Evolutionary conservation across 2,329 filamentous ascomycete species (phyloP).

Genomic region (Magnaporthales sp.): DNA sequence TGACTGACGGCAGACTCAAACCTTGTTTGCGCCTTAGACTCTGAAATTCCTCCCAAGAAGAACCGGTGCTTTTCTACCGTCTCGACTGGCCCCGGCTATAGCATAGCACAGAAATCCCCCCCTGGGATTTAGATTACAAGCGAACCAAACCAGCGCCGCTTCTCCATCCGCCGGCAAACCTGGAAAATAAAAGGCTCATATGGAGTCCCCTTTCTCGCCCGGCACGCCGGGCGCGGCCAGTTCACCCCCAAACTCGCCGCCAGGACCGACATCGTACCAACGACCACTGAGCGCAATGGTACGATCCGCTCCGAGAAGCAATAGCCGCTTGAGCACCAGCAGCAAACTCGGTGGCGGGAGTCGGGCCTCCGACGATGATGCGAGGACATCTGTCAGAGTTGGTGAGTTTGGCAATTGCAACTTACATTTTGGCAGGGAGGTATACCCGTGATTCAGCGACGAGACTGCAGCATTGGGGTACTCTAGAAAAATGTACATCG

Average conservation of each 20-base stretch:
- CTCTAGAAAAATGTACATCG: neutral
- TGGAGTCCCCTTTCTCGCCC: slow-evolving; percentile 13
- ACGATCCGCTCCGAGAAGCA: slow-evolving; percentile 63
- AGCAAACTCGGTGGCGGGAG: slow-evolving; percentile 70
- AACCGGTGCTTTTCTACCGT: neutral
- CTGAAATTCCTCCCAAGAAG: neutral
- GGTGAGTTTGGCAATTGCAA: slow-evolving; percentile 52
- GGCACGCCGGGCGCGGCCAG: slow-evolving; percentile 43
- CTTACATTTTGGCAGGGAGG: neutral
- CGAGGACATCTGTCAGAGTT: slow-evolving; percentile 89
- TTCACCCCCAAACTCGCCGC: slow-evolving; percentile 60
- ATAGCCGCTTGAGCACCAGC: slow-evolving; percentile 76
- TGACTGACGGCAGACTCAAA: neutral
- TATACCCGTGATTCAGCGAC: neutral
- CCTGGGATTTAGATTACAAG: neutral
- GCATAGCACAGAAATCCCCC: neutral
- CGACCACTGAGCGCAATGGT: slow-evolving; percentile 78
- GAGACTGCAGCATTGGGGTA: neutral
- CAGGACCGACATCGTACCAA: slow-evolving; percentile 39
- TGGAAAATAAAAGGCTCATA: slow-evolving; percentile 7
- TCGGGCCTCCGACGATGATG: slow-evolving; percentile 81
- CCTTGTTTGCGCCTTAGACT: neutral
- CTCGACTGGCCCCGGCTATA: neutral
- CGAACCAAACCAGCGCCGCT: neutral
- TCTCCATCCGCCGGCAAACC: neutral